Percentiles rank a stretch among this genome's conserved stretches.
These are phyloP conservation scores for Dictyostelium intermedium DNA, from an alignment of 78 protist species.

Conservation along the genomic window DNA sequence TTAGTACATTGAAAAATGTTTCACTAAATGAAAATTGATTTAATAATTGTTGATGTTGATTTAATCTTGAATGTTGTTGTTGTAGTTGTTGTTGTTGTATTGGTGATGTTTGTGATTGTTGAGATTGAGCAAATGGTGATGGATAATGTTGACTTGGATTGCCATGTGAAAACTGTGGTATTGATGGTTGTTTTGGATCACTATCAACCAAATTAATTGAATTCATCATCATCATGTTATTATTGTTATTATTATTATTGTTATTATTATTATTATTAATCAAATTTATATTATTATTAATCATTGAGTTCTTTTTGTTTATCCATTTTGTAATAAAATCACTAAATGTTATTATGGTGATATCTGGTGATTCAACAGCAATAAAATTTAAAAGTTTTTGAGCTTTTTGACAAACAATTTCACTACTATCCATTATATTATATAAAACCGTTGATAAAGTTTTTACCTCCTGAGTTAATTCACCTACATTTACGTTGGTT, in stretches of 20 bases:
- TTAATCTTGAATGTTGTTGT: neutral
- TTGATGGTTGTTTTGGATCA: neutral
- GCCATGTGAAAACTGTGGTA: neutral
- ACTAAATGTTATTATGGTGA: neutral
- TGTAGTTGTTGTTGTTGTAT: neutral
- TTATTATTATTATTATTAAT: neutral
- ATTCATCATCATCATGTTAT: too few species aligned
- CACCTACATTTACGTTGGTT: neutral
- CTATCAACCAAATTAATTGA: neutral
- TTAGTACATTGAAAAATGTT: neutral
- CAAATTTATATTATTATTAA: neutral
- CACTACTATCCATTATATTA: neutral
- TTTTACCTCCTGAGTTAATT: neutral
- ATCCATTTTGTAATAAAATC: neutral
- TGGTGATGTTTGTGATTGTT: neutral
- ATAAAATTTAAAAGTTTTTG: conserved; percentile 21
- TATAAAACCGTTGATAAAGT: neutral
- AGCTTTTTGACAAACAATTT: neutral
- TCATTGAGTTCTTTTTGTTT: neutral
- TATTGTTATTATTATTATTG: neutral
- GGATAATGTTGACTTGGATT: conserved; percentile 5
- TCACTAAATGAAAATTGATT: neutral
- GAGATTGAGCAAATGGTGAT: neutral
- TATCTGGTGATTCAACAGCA: conserved; percentile 37
- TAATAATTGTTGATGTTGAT: neutral